These are phyloP conservation scores for Mycosphaerella sp. DNA, from an alignment of 2,329 filamentous ascomycete species.

Conservation along the genomic window DNA sequence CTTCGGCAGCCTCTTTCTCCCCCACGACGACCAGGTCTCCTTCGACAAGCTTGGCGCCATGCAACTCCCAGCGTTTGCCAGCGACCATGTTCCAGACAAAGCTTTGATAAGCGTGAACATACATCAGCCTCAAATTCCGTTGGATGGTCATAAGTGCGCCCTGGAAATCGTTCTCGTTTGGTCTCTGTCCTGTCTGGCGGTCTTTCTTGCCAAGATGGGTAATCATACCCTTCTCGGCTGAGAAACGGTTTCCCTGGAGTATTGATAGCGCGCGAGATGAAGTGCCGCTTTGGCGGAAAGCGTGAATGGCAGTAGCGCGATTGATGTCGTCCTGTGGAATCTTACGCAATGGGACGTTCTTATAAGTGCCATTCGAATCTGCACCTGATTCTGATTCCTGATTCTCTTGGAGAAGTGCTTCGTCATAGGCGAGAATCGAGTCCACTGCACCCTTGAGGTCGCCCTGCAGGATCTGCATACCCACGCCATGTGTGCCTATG, in stretches of 20 bases:
- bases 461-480: constrained; percentile 72
- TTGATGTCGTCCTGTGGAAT: constrained; percentile 68
- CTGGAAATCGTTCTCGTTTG: constrained; percentile 61
- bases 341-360: constrained; percentile 26
- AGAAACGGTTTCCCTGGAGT: constrained; percentile 68
- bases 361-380: constrained; percentile 3
- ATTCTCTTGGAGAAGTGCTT: constrained; percentile 53
- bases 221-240: constrained; percentile 72
- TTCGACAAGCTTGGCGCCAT: constrained; percentile 66
- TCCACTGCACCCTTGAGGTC: constrained; percentile 76
- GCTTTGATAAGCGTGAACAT: constrained; percentile 93
- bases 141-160: constrained; percentile 76
- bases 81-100: constrained; percentile 86
- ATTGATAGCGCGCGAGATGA: constrained; percentile 52
- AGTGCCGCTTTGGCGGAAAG: constrained; percentile 56
- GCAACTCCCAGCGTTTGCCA: constrained; percentile 70
- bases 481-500: constrained; percentile 77
- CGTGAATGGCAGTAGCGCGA: constrained; percentile 70
- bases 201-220: constrained; percentile 57
- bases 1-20: constrained; percentile 48
- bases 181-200: constrained; percentile 40
- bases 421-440: constrained; percentile 66
- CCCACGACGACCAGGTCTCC: constrained; percentile 74
- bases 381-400: constrained; percentile 34
- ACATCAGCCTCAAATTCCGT: constrained; percentile 81